A percentile compares a stretch with the other conserved stretches of the same genome.
Evolutionary conservation across 257 asterid species (phyloP).

Genomic region (Petrea volubilis): DNA sequence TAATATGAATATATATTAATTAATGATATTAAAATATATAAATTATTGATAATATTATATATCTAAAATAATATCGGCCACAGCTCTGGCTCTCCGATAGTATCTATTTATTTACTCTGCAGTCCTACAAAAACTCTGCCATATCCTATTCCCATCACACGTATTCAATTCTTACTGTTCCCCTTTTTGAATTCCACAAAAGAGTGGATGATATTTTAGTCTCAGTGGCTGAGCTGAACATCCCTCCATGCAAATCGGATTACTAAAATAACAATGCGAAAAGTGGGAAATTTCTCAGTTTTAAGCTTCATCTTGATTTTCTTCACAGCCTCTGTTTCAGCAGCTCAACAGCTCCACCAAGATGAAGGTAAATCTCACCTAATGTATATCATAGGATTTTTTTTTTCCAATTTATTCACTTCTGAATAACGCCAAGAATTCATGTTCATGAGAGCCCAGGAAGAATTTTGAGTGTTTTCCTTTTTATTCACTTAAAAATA

Average conservation of each 20-base stretch:
- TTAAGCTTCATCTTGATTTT: conserved; percentile 29
- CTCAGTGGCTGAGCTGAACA: conserved; percentile 4
- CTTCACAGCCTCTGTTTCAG: conserved; percentile 31
- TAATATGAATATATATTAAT: no score
- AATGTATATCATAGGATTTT: neutral
- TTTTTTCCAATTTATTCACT: neutral
- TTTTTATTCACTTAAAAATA: no score
- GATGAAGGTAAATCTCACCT: conserved; percentile 64
- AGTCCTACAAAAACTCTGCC: neutral
- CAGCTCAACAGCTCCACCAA: conserved; percentile 47
- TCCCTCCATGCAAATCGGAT: conserved; percentile 32
- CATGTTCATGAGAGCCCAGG: conserved; percentile 15
- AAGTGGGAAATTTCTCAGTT: conserved; percentile 25
- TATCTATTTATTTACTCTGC: neutral
- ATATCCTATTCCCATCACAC: neutral
- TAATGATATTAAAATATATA: no score
- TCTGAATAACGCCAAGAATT: neutral
- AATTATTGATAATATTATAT: no score
- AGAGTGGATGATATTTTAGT: neutral
- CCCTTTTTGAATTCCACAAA: neutral
- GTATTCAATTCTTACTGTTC: neutral
- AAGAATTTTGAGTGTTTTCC: no score
- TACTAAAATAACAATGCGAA: neutral
- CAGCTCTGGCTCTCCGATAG: no score
- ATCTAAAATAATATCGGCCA: no score